A percentile compares a stretch with the other conserved stretches of the same genome.
Conservation (phyloP, 768 basidiomycete species). For the Infundibulicybe gibba region DNA sequence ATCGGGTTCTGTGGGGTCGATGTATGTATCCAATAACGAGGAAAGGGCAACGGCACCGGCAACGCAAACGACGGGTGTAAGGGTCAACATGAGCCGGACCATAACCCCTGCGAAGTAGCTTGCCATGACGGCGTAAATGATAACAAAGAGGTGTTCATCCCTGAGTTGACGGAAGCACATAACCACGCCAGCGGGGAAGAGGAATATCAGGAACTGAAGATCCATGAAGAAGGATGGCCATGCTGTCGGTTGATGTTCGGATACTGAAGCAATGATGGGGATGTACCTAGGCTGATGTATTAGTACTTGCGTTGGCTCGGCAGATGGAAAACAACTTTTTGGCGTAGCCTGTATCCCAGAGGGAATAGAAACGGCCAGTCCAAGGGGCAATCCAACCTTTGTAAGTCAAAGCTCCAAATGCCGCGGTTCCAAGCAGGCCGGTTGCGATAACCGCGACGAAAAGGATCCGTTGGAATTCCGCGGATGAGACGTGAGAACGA, state of each 20-base stretch:
- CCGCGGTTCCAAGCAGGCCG: slow-evolving; percentile 69
- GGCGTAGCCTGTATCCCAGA: slow-evolving; percentile 99
- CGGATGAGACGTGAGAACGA: slow-evolving; percentile 82
- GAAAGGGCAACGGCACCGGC: slow-evolving; percentile 89
- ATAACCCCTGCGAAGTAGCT: slow-evolving; percentile 99
- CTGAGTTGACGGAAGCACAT: slow-evolving; percentile 92
- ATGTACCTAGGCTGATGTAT: slow-evolving; percentile 57
- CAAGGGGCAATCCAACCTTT: slow-evolving; percentile 97
- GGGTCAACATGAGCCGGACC: slow-evolving; percentile 97
- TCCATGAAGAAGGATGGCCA: slow-evolving; percentile 99
- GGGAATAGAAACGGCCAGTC: slow-evolving; percentile 99
- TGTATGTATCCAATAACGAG: slow-evolving; percentile 81
- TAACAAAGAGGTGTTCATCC: slow-evolving; percentile 97
- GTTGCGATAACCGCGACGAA: slow-evolving; percentile 62
- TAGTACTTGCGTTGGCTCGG: background rate
- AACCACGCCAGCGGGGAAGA: slow-evolving; percentile 95
- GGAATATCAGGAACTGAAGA: slow-evolving; percentile 94
- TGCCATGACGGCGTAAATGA: slow-evolving; percentile 93
- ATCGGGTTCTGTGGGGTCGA: slow-evolving; percentile 77
- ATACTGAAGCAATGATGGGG: slow-evolving; percentile 98
- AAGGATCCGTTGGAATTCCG: slow-evolving; percentile 87
- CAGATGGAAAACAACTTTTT: slow-evolving; percentile 67
- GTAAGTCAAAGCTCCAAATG: slow-evolving; percentile 80
- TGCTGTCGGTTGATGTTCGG: slow-evolving; percentile 98
- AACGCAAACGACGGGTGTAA: slow-evolving; percentile 96